Base-by-base conservation (phyloP, 257 asterid species). In the Ocimum tenuiflorum region DNA sequence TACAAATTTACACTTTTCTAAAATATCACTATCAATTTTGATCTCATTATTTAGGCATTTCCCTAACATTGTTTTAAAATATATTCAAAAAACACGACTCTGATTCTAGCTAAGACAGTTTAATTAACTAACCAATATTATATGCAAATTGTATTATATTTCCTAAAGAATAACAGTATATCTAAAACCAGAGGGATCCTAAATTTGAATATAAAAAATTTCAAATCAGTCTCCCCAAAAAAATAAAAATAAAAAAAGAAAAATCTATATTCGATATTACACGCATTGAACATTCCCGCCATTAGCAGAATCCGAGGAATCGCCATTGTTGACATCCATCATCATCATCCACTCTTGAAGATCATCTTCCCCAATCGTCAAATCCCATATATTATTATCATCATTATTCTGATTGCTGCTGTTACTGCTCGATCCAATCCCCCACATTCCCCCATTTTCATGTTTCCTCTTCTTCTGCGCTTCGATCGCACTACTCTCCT, bases 321-420 rank as follows among this genome's bases (percentile, higher is more conserved):
- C 72, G 24, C 77, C 82, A 1, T n/a, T n/a, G n/a, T n/a, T n/a
- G n/a, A n/a, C n/a, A n/a, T 82, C 91, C 96, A 86, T 82, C 82
- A 61, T 78, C 78, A 9, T 70, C 87, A 86, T 65, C 94, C 90
- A 88, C 45, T 78, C 67, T 38, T 76, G 76, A 51, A 88, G 74
- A 1, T 86, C 91, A 1, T 82, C 83, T 8, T 83, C 86, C 9
- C 83, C 86, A 1, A 81, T 55, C 60, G 55, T 39, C 63, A 48
- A 38, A 49, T 81, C 89, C 86, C 84, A 67, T 3, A 69, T 58
- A 27, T 82, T 81, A n/a, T n/a, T n/a, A n/a, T n/a, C n/a, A n/a
- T n/a, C n/a, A n/a, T n/a, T n/a, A 48, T 45, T 67, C 39, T 60
- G 60, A 53, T 51, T 12, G 4, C 33, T 70, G 8, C 72, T 38